Base-by-base conservation (phyloP, 495 filamentous ascomycete genomes). In the Penicillium roqueforti region DNA sequence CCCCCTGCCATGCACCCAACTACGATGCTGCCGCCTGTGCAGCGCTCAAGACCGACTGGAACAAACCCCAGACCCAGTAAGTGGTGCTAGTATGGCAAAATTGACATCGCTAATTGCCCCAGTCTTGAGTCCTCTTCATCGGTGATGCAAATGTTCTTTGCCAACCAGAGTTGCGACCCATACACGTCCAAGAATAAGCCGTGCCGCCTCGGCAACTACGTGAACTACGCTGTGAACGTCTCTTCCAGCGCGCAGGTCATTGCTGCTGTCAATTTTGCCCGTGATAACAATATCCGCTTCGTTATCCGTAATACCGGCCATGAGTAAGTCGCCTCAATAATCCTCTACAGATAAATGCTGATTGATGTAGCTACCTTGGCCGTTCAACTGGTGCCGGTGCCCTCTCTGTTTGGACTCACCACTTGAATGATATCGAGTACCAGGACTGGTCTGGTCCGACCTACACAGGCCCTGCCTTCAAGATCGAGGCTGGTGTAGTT, bases 241-340 rank as follows among this genome's bases (percentile, higher is more conserved):
- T 66, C 69, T 0, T 69, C 67, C 2, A 60, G 51, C 45, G 56
- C 55, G 4, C 67, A 79, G 38, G 63, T 76, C 16, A 38, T 64
- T 22, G 60, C 60, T 6, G 67, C 68, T 10, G 59, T 85, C 34
- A 70, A 77, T 36, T 86, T 80, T 53, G 83, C 84, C 8, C 63
- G 70, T 20, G 41, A 76, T 19, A 72, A 83, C 59, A 86, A 83
- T 65, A 71, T 88, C 38, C 78, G 83, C 23, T 66, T 88, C 20
- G 74, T 87, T 28, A 77, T 88, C 40, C 81, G 80, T 26, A 87
- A 87, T 61, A 87, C 84, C 3, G 85, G 85, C 6, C 70, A 76
- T 68, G 74, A 81, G 69, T 72, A 51, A 61, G 69, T 65, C 18
- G 5, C 2, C 32, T 18, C 11, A 1, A 20, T n/a, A 1, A 9